Evolutionary conservation across 495 filamentous ascomycete species (phyloP), one percentile per base, ranked within the genome.

Genomic region (Trichoderma virens): DNA sequence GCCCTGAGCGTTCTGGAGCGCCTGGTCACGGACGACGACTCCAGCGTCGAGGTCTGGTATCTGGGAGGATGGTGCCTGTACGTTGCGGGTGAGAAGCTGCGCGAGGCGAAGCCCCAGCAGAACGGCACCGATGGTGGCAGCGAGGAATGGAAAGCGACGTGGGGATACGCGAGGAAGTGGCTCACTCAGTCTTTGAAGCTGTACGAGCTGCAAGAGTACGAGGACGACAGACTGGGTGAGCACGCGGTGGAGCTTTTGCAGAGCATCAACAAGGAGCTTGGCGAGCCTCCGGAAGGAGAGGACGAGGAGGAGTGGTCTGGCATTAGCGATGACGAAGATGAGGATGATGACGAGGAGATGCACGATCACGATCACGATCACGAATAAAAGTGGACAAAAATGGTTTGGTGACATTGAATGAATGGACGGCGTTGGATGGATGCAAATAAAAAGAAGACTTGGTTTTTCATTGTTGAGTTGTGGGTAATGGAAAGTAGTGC

Each of bases 21-120:
- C 60, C 72, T 99, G 60, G 85, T 96, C 20, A 74, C 79, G 5
- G 95, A 98, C 73, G 92, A 98, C 67, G 95, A 99, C 72, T 82
- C 86, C 67, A 92, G 93, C 74, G 91, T 97, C 13, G 95, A 99
- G 74, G 90, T 89, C 2, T 96, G 92, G 92, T 99, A 99, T 77
- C 79, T 98, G 3, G 93, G 95, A 35, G 95, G 95, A 11, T 99
- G 93, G 89, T 89, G 89, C 64, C 80, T 91, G 64, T 90, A 90
- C 70, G 80, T 94, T 63, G 76, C 89, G 64, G 92, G 90, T 0
- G 85, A 90, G 73, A 91, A 88, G 78, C 69, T 83, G 71, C 75
- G 81, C 74, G 59, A 80, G 60, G 63, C 45, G 62, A 71, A 69
- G 54, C 51, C 60, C 23, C 67, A 51, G 60, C 35, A 18, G 47